phyloP scores from a whole-genome alignment of 2,329 filamentous ascomycete genomes.

The Pseudovirgaria hyperparasitica region DNA sequence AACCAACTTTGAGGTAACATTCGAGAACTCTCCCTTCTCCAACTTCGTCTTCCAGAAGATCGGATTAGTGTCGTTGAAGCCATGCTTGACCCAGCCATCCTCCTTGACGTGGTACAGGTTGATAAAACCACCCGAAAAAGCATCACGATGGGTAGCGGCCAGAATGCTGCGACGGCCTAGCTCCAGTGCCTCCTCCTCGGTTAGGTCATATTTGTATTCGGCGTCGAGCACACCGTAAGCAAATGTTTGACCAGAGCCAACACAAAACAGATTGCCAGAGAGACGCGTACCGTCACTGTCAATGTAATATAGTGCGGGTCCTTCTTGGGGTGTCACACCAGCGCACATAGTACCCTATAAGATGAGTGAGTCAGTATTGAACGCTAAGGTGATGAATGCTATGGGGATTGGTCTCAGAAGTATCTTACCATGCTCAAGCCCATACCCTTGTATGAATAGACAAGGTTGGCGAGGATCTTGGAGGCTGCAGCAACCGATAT shows the following conservation, averaged over 20 bases:
- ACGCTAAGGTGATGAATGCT: background rate
- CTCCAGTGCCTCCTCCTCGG: conserved; percentile 77
- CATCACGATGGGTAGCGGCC: conserved; percentile 91
- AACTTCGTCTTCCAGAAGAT: conserved; percentile 99
- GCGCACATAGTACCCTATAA: conserved; percentile 85
- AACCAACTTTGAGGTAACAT: conserved; percentile 71
- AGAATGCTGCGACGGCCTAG: conserved; percentile 86
- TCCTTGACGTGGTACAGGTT: conserved; percentile 99
- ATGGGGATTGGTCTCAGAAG: background rate
- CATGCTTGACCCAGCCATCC: conserved; percentile 96
- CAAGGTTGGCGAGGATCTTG: conserved; percentile 96
- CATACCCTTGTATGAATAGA: conserved; percentile 98
- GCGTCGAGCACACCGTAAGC: conserved; percentile 96
- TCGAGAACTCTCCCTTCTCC: conserved; percentile 95
- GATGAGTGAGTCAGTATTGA: conserved; percentile 5
- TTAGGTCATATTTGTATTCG: conserved; percentile 83
- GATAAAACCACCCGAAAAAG: conserved; percentile 97
- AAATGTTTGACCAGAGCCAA: conserved; percentile 96
- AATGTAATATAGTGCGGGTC: conserved; percentile 96
- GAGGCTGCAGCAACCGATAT: conserved; percentile 95
- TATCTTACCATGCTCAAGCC: conserved; percentile 71
- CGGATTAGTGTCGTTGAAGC: conserved; percentile 94
- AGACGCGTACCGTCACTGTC: conserved; percentile 92
- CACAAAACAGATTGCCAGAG: conserved; percentile 91
- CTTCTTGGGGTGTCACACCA: conserved; percentile 88